phyloP scores from a whole-genome alignment of 1,284 basidiomycete species.

The Ceratobasidium papillatum region DNA sequence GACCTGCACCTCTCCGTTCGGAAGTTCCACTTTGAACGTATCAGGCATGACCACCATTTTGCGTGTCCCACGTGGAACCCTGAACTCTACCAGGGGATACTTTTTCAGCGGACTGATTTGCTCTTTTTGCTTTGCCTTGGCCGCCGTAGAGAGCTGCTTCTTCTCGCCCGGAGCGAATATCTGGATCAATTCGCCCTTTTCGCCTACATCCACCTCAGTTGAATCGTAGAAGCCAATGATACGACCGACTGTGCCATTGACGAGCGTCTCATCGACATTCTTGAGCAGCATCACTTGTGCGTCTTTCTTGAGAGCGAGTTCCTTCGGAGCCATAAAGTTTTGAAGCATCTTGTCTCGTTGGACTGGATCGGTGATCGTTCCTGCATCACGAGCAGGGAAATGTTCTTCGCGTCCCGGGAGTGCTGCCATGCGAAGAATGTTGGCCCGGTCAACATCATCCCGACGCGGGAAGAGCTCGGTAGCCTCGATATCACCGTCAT shows the following conservation, averaged over 20 bases:
- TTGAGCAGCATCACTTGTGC: conserved; percentile 85
- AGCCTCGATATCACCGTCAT: conserved; percentile 78
- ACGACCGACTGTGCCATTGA: conserved; percentile 84
- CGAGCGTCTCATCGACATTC: conserved; percentile 76
- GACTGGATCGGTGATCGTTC: conserved; percentile 59
- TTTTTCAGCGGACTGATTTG: conserved; percentile 52
- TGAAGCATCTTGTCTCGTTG: conserved; percentile 46
- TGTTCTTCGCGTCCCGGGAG: conserved; percentile 56
- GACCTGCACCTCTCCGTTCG: conserved; percentile 82
- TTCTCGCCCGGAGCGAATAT: conserved; percentile 48
- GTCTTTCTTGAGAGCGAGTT: conserved; percentile 70
- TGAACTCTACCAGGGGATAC: conserved; percentile 82
- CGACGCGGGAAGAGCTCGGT: conserved; percentile 90
- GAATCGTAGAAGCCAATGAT: conserved; percentile 69
- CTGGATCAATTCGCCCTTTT: conserved; percentile 48
- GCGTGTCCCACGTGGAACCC: conserved; percentile 61
- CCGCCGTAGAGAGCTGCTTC: conserved; percentile 44
- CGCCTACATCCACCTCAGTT: conserved; percentile 46
- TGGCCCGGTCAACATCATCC: conserved; percentile 82
- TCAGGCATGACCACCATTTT: conserved; percentile 75
- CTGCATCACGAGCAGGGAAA: conserved; percentile 65
- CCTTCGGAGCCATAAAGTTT: conserved; percentile 52
- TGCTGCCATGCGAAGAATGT: conserved; percentile 65
- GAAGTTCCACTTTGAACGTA: conserved; percentile 84
- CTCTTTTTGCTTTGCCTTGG: conserved; percentile 48